phyloP scores from a whole-genome alignment of 2,329 filamentous ascomycete species.

The Pseudovirgaria hyperparasitica region DNA sequence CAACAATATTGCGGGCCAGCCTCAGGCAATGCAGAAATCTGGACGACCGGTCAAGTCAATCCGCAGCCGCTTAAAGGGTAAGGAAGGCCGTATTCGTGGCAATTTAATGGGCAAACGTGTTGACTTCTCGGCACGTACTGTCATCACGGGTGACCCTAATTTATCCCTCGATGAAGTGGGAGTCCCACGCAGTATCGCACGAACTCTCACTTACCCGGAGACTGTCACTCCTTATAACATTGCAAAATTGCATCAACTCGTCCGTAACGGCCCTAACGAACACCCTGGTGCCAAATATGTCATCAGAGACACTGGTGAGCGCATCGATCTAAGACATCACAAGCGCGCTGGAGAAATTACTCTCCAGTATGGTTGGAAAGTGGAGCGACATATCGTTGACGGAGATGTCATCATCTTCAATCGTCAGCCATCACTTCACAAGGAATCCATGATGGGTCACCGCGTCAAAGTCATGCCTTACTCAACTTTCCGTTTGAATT shows the following conservation, averaged over 20 bases:
- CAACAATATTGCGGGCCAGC: slow-evolving; percentile 94
- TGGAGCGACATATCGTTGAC: slow-evolving; percentile 90
- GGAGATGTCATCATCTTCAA: slow-evolving; percentile 99
- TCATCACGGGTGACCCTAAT: slow-evolving; percentile 98
- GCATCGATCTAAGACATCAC: slow-evolving; percentile 90
- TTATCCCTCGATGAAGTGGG: slow-evolving; percentile 94
- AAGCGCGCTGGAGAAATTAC: slow-evolving; percentile 76
- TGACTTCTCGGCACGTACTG: slow-evolving; percentile 97
- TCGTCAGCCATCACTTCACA: slow-evolving; percentile 96
- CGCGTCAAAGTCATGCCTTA: slow-evolving; percentile 96
- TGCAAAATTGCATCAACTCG: slow-evolving; percentile 73
- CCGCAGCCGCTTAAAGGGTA: slow-evolving; percentile 93
- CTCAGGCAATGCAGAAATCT: slow-evolving; percentile 91
- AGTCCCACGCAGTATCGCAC: slow-evolving; percentile 85
- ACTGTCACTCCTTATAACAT: slow-evolving; percentile 98
- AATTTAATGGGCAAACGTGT: slow-evolving; percentile 99
- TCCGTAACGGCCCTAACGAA: slow-evolving; percentile 86
- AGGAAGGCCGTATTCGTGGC: slow-evolving; percentile 92
- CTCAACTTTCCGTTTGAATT: slow-evolving; percentile 92
- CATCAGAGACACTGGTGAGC: slow-evolving; percentile 81
- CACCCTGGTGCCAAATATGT: slow-evolving; percentile 96
- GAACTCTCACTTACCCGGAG: slow-evolving; percentile 89
- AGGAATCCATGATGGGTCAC: slow-evolving; percentile 99
- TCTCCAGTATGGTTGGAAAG: slow-evolving; percentile 94
- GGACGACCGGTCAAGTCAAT: slow-evolving; percentile 95